Percentiles rank a stretch among this genome's conserved stretches.
phyloP scores from a whole-genome alignment of 371 early-diverging fungal species.

The Haplosporangium sp. region DNA sequence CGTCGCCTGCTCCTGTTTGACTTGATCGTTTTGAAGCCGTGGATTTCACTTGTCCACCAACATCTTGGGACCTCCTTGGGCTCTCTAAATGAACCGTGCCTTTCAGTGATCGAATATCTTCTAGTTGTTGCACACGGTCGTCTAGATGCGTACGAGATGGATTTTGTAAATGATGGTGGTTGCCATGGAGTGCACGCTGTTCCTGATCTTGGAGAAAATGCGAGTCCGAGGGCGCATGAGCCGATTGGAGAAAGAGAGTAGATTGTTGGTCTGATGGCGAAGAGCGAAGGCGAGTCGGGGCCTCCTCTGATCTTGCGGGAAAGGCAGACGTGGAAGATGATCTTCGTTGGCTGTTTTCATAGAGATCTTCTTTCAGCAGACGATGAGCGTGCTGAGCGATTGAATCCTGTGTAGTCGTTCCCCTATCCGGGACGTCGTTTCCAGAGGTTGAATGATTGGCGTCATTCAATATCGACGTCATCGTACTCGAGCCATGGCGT shows the following conservation, averaged over 20 bases:
- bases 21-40: background rate
- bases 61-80: background rate
- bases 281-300: background rate
- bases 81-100: background rate
- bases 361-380: background rate
- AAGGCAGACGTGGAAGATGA: constrained; percentile 20
- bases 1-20: background rate
- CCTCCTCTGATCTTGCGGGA: constrained; percentile 15
- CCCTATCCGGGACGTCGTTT: background rate
- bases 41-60: background rate
- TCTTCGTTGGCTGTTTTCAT: constrained; percentile 11
- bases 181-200: too few relatives aligned
- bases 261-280: background rate
- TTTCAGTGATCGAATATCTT: too few relatives aligned
- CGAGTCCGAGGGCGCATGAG: background rate
- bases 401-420: background rate
- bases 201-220: background rate
- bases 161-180: too few relatives aligned
- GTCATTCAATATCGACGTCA: background rate
- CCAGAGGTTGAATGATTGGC: background rate
- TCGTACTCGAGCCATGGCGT: background rate
- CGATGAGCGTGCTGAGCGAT: background rate
- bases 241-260: background rate
- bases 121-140: too few relatives aligned
- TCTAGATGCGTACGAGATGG: too few relatives aligned